These are phyloP conservation scores for Panellus pusillus DNA, from an alignment of 768 basidiomycete genomes.

Conservation along the genomic window DNA sequence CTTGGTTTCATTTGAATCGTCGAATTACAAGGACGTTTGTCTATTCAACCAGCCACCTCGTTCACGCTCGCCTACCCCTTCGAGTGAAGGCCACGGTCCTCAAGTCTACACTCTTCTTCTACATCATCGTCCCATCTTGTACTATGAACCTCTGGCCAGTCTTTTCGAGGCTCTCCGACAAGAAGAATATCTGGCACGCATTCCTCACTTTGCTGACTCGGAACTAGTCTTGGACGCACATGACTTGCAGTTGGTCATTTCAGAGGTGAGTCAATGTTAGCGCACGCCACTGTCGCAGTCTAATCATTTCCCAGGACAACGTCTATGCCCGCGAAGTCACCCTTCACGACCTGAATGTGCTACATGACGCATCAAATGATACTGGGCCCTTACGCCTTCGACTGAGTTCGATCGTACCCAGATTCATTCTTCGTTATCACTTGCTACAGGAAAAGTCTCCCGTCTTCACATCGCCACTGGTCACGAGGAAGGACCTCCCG, in stretches of 20 bases:
- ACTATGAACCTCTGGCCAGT: constrained; percentile 70
- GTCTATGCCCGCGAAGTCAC: constrained; percentile 66
- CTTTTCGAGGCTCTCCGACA: constrained; percentile 74
- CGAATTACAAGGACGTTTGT: constrained; percentile 40
- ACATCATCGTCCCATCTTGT: constrained; percentile 64
- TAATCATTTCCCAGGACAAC: constrained; percentile 53
- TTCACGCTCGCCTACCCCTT: constrained; percentile 28
- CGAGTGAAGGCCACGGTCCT: constrained; percentile 20
- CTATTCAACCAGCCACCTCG: constrained; percentile 57
- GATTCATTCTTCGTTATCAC: constrained; percentile 70
- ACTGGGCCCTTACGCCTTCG: constrained; percentile 63
- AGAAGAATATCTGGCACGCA: constrained; percentile 50
- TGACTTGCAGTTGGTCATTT: constrained; percentile 61
- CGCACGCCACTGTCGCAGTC: neutral
- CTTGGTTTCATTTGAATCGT: constrained; percentile 45
- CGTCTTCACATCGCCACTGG: constrained; percentile 26
- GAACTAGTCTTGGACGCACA: constrained; percentile 73
- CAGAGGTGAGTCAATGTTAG: constrained; percentile 51
- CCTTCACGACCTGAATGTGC: constrained; percentile 68
- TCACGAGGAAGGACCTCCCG: constrained; percentile 3
- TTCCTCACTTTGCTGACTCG: constrained; percentile 50
- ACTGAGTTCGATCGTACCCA: constrained; percentile 47
- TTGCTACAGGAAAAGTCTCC: constrained; percentile 55
- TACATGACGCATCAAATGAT: constrained; percentile 66
- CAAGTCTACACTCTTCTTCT: constrained; percentile 49